Percentiles rank a stretch among this genome's conserved stretches.
These are phyloP conservation scores for Chimonanthus praecox DNA, from an alignment of 164 flowering plant species.

Conservation along the genomic window DNA sequence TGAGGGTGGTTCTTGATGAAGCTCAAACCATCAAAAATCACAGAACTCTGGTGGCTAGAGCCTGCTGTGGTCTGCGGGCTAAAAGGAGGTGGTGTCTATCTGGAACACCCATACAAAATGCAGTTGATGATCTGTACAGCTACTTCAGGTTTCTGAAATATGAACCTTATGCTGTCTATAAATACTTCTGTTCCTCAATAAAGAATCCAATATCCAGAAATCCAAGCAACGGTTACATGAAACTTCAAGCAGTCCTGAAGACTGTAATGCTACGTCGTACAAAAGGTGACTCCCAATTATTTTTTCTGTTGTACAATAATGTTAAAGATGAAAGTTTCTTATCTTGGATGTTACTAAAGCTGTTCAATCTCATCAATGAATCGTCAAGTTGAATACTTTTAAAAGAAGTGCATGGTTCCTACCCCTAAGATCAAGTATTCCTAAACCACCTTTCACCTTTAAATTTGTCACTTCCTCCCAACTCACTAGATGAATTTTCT, in stretches of 20 bases:
- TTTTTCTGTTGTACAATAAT: neutral
- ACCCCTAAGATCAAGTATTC: too few species aligned
- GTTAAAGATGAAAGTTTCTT: neutral
- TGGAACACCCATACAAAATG: slow-evolving; percentile 96
- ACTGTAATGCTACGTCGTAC: slow-evolving; percentile 93
- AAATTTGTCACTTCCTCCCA: too few species aligned
- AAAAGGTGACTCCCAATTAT: slow-evolving; percentile 47
- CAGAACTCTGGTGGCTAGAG: slow-evolving; percentile 92
- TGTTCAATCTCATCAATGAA: too few species aligned
- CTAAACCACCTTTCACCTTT: too few species aligned
- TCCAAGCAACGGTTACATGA: slow-evolving; percentile 68
- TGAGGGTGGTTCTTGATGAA: slow-evolving; percentile 90
- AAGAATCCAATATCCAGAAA: slow-evolving; percentile 71
- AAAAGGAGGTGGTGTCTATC: slow-evolving; percentile 97
- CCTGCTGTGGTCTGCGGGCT: slow-evolving; percentile 94
- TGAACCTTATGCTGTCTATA: slow-evolving; percentile 71
- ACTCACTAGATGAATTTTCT: too few species aligned
- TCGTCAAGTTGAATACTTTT: too few species aligned
- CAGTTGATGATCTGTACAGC: slow-evolving; percentile 93
- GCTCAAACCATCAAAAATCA: slow-evolving; percentile 97
- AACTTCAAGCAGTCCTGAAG: slow-evolving; percentile 85
- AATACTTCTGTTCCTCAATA: slow-evolving; percentile 48
- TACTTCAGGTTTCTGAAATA: slow-evolving; percentile 92
- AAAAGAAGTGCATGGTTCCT: too few species aligned
- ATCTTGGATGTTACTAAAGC: neutral